Percentiles rank a stretch among this genome's conserved stretches.
phyloP scores from a whole-genome alignment of 495 filamentous ascomycete genomes.

The Ramalina intermedia region DNA sequence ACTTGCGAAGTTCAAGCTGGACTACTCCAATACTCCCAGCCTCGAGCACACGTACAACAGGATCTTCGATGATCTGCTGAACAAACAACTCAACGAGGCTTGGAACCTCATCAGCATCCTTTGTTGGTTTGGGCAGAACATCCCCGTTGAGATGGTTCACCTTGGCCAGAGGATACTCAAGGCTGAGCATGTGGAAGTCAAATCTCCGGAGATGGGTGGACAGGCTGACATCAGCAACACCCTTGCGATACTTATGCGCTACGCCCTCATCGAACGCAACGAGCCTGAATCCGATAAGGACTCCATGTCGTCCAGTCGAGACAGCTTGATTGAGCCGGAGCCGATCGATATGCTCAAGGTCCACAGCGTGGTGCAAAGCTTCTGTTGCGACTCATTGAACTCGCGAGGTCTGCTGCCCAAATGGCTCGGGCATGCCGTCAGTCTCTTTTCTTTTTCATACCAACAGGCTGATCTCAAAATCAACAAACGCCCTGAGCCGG shows the following conservation, averaged over 20 bases:
- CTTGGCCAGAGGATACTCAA: slow-evolving; percentile 48
- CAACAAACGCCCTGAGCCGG: slow-evolving; percentile 7
- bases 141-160: slow-evolving; percentile 60
- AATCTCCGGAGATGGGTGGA: slow-evolving; percentile 34
- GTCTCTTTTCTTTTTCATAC: slow-evolving; percentile 27
- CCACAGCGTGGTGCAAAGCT: slow-evolving; percentile 67
- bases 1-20: slow-evolving; percentile 51
- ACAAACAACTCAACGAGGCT: slow-evolving; percentile 43
- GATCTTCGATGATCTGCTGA: slow-evolving; percentile 55
- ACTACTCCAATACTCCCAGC: slow-evolving; percentile 53
- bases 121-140: slow-evolving; percentile 56
- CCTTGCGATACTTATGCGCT: slow-evolving; percentile 49
- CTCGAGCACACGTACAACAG: slow-evolving; percentile 54
- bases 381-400: slow-evolving; percentile 55
- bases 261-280: slow-evolving; percentile 56
- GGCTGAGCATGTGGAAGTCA: slow-evolving; percentile 34
- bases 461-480: slow-evolving; percentile 15
- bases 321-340: slow-evolving; percentile 35
- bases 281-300: slow-evolving; percentile 29
- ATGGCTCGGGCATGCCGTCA: slow-evolving; percentile 19
- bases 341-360: slow-evolving; percentile 59
- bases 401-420: slow-evolving; percentile 28
- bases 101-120: slow-evolving; percentile 61
- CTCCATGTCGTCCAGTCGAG: slow-evolving; percentile 26
- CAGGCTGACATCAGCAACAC: slow-evolving; percentile 52